These are phyloP conservation scores for Phytopythium vexans DNA, from an alignment of 352 stramenopile genomes.

Conservation along the genomic window DNA sequence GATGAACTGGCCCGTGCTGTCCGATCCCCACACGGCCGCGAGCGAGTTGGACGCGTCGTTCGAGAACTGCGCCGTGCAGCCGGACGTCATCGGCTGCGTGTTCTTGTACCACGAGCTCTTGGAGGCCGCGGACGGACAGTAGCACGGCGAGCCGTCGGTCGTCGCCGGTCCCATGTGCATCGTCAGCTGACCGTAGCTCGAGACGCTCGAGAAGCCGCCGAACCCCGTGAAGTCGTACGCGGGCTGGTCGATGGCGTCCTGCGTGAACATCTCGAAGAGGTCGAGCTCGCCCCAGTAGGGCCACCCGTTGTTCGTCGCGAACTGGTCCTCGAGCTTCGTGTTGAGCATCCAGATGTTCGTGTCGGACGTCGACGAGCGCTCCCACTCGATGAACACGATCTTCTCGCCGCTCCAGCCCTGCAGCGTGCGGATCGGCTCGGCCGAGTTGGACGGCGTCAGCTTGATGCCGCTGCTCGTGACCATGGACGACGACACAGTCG, in stretches of 20 bases:
- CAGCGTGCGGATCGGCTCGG: conserved; percentile 56
- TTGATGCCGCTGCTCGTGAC: conserved; percentile 50
- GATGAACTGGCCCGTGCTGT: conserved; percentile 62
- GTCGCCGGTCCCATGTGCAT: conserved; percentile 63
- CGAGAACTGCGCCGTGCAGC: conserved; percentile 66
- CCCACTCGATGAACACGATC: conserved; percentile 71
- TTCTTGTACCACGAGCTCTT: conserved; percentile 60
- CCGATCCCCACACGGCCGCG: conserved; percentile 57
- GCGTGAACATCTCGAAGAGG: conserved; percentile 84
- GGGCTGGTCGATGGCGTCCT: conserved; percentile 35
- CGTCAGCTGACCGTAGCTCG: conserved; percentile 66
- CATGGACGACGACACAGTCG: conserved; percentile 32
- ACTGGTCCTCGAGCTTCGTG: conserved; percentile 67
- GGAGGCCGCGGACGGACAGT: conserved; percentile 39
- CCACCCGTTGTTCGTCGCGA: conserved; percentile 54
- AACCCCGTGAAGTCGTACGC: conserved; percentile 54
- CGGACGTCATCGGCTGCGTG: conserved; percentile 55
- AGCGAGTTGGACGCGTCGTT: conserved; percentile 60
- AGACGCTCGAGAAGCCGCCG: conserved; percentile 25
- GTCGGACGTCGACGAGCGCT: conserved; percentile 53
- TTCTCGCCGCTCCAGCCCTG: conserved; percentile 68
- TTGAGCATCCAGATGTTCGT: conserved; percentile 88
- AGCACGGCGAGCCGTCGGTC: conserved; percentile 43
- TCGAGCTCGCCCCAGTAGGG: conserved; percentile 76
- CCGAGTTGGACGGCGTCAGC: conserved; percentile 45